Percentiles rank a stretch among this genome's conserved stretches.
Evolutionary conservation across 176 grass and related monocot species (phyloP).

Genomic region (Triticum turgidum): DNA sequence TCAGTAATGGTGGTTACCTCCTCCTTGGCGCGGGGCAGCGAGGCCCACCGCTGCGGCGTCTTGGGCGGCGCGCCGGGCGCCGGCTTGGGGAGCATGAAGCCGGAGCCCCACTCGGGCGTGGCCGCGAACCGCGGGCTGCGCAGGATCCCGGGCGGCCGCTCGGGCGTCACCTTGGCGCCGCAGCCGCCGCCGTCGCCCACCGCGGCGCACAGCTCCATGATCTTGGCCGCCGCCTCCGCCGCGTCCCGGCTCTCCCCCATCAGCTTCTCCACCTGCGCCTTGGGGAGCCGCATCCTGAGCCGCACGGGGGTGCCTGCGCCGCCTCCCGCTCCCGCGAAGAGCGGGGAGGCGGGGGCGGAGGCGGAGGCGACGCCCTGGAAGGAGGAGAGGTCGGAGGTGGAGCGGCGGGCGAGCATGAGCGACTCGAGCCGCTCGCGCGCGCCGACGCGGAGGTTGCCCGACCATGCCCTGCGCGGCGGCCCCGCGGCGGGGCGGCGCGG

Average conservation of each 20-base stretch:
- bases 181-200: conserved; percentile 14
- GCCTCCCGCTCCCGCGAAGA: not conserved
- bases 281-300: conserved; percentile 63
- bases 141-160: conserved; percentile 35
- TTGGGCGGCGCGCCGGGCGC: not conserved
- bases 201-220: conserved; percentile 60
- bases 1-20: conserved; percentile 20
- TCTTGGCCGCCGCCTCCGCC: conserved; percentile 61
- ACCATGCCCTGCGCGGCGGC: conserved; percentile 43
- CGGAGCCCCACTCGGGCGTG: conserved; percentile 45
- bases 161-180: conserved; percentile 35
- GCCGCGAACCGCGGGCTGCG: conserved; percentile 50
- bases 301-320: conserved; percentile 30
- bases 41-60: conserved; percentile 51
- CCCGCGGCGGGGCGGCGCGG: conserved; percentile 36
- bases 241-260: conserved; percentile 63
- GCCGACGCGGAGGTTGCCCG: conserved; percentile 61
- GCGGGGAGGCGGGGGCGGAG: conserved; percentile 37
- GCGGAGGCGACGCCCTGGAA: conserved; percentile 15
- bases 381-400: conserved; percentile 73
- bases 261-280: conserved; percentile 68
- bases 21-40: conserved; percentile 42
- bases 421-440: conserved; percentile 85
- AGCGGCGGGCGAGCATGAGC: conserved; percentile 73
- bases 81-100: conserved; percentile 45